Evolutionary conservation across 768 basidiomycete species (phyloP), one percentile per base, ranked within the genome.

Genomic region (Termitomyces sp.): DNA sequence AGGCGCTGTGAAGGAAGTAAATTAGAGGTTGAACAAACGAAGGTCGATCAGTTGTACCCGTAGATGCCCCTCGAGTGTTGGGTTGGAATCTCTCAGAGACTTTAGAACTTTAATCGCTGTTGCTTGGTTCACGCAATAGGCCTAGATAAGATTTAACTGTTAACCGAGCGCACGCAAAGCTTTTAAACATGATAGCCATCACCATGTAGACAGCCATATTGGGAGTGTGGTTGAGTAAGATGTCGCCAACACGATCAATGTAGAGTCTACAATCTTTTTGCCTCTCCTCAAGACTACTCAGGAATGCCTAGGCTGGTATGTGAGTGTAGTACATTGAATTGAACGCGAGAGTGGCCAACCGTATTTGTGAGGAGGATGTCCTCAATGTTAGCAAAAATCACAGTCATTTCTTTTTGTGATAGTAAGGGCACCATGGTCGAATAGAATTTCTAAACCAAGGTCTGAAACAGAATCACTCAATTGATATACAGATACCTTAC

Each of bases 181-280:
- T 58, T 39, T 8, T 36, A 24, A 24, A 12, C 42, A 36, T 1
- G 16, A 34, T 42, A 51, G 62, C 81, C 22, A 9, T 39, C 54
- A 89, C 92, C 81, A 87, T 84, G 66, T 98, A 98, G 18, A 88
- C 81, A 8, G 72, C 76, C 84, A 44, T 90, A 61, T 86, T 84
- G 0, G 83, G 77, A 71, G 96, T 84, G 67, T 44, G 42, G 12
- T 44, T 13, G 42, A 44, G 42, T 44, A 98, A 70, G 54, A 97
- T 81, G 68, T 98, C 42, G 2, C 93, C 94, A 34, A 98, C 88
- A 24, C 75, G 78, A 70, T 95, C 92, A 26, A 98, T 77, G 65
- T 98, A 99, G 33, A 99, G 73, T n/a, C 96, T 78, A 64, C 91
- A 94, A 9, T 89, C 85, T 64, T 89, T 92, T 69, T 98, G 96